Percentiles rank a stretch among this genome's conserved stretches.
phyloP scores from a whole-genome alignment of 192 early-diverging fungal genomes.

The Spinellus fusiger region DNA sequence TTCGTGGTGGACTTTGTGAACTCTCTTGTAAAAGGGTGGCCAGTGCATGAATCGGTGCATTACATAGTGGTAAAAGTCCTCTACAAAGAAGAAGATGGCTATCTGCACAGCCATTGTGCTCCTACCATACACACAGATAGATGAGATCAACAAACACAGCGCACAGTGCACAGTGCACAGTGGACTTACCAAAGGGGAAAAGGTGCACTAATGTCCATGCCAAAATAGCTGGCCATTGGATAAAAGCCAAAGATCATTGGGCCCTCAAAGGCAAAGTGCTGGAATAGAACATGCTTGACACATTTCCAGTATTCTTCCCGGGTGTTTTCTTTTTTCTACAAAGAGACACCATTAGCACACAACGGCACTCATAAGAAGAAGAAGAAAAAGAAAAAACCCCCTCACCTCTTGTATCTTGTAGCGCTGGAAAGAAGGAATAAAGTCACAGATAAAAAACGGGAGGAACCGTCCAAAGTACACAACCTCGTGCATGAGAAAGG shows the following conservation, averaged over 20 bases:
- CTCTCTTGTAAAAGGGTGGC: constrained; percentile 77
- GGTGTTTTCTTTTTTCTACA: constrained; percentile 58
- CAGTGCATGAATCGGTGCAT: constrained; percentile 85
- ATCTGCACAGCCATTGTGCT: constrained; percentile 51
- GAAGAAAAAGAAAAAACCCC: not conserved
- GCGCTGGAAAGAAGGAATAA: constrained; percentile 77
- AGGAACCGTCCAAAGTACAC: constrained; percentile 90
- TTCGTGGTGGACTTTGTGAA: constrained; percentile 95
- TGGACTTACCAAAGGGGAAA: constrained; percentile 66
- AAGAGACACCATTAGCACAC: not conserved
- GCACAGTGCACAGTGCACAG: not conserved
- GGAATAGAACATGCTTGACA: constrained; percentile 54
- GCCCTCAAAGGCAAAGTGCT: constrained; percentile 77
- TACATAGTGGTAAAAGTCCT: constrained; percentile 93
- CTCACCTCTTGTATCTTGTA: constrained; percentile 84
- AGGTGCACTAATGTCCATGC: constrained; percentile 80
- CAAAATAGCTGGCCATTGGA: constrained; percentile 74
- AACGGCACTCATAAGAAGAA: not conserved
- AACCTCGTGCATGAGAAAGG: constrained; percentile 84
- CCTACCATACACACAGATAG: not conserved
- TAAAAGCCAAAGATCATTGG: constrained; percentile 89
- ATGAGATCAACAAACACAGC: too few relatives aligned
- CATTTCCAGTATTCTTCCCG: constrained; percentile 67
- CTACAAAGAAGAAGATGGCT: constrained; percentile 72
- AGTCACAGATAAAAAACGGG: constrained; percentile 82